Percentiles rank a stretch among this genome's conserved stretches.
Evolutionary conservation across 345 rosid species (phyloP).

Genomic region (Capsella bursapastoris): DNA sequence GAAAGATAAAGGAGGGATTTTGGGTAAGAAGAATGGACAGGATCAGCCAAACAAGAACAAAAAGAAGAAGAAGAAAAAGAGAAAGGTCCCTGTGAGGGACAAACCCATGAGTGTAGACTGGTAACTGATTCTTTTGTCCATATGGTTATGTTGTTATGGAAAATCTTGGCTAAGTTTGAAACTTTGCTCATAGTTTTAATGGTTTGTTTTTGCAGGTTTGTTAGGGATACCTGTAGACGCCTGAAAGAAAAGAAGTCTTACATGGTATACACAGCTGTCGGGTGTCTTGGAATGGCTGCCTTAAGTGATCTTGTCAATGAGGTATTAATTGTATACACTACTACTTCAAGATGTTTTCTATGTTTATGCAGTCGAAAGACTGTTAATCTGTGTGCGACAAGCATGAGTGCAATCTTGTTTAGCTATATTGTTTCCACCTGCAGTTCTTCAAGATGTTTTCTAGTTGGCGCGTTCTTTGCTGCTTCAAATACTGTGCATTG

Average conservation of each 20-base stretch:
- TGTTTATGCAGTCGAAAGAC: neutral
- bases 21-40: slow-evolving; percentile 47
- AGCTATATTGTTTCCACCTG: slow-evolving; percentile 48
- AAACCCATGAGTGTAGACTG: slow-evolving; percentile 63
- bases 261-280: slow-evolving; percentile 88
- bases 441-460: slow-evolving; percentile 58
- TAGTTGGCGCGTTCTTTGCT: slow-evolving; percentile 52
- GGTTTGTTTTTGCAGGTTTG: slow-evolving; percentile 65
- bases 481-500: slow-evolving; percentile 55
- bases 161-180: slow-evolving; percentile 1
- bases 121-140: slow-evolving; percentile 34
- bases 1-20: slow-evolving; percentile 42
- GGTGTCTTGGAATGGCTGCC: slow-evolving; percentile 81
- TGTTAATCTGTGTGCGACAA: slow-evolving; percentile 11
- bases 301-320: slow-evolving; percentile 75
- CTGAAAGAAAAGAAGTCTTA: slow-evolving; percentile 92
- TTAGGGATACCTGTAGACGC: slow-evolving; percentile 73
- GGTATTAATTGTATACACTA: slow-evolving; percentile 49
- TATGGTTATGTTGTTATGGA: neutral
- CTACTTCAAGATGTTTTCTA: slow-evolving; percentile 14
- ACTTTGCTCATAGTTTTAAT: slow-evolving; percentile 1
- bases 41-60: slow-evolving; percentile 46
- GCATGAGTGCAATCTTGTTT: slow-evolving; percentile 42
- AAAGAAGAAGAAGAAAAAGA: slow-evolving; percentile 57
- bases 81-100: slow-evolving; percentile 46